Conservation (phyloP, 2,329 filamentous ascomycete species). For the Penicillium glabrum region DNA sequence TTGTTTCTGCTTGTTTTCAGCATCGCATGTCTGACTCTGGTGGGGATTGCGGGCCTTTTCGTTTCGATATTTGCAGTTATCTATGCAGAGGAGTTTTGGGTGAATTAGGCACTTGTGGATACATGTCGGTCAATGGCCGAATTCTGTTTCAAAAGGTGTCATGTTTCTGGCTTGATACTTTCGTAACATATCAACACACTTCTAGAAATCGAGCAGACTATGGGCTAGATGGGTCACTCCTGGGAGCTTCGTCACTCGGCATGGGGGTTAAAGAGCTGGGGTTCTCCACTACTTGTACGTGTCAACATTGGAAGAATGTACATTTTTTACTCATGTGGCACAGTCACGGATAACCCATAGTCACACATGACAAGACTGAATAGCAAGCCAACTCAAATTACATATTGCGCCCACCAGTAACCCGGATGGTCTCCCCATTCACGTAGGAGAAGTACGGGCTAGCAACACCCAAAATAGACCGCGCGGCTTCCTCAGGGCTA, state of each 20-base stretch:
- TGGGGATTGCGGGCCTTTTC: background rate
- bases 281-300: too few species aligned
- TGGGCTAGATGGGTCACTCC: too few species aligned
- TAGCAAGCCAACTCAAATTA: slow-evolving; percentile 31
- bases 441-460: slow-evolving; percentile 85
- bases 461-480: slow-evolving; percentile 72
- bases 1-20: background rate
- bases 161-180: too few species aligned
- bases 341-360: background rate
- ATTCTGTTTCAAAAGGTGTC: too few species aligned
- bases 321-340: background rate
- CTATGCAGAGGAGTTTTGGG: too few species aligned
- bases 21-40: background rate
- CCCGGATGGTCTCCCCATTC: slow-evolving; percentile 80
- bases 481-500: slow-evolving; percentile 76
- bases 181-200: too few species aligned
- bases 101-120: too few species aligned
- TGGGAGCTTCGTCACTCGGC: background rate
- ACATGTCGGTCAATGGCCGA: too few species aligned
- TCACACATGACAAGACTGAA: background rate
- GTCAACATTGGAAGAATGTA: too few species aligned
- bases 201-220: too few species aligned
- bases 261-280: background rate
- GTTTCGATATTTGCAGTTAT: too few species aligned
- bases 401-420: slow-evolving; percentile 72